A percentile compares a stretch with the other conserved stretches of the same genome.
Evolutionary conservation across 495 filamentous ascomycete genomes (phyloP).

Genomic region (Pseudomonodictys pantanalensis): DNA sequence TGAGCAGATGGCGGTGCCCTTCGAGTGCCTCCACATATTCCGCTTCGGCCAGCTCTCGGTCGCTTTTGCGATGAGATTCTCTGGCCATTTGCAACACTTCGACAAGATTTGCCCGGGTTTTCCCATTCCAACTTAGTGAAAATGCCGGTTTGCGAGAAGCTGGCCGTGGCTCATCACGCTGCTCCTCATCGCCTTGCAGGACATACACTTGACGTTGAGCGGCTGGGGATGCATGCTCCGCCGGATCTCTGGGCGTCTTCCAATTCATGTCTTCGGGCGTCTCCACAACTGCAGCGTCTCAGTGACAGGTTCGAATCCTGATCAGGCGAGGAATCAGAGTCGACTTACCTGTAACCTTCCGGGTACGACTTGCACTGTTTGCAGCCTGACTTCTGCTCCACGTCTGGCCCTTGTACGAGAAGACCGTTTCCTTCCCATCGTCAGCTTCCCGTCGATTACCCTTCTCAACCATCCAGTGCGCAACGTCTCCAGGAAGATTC

Average conservation of each 20-base stretch:
- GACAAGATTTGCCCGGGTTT: neutral
- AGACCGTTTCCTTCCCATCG: neutral
- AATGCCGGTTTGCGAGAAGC: neutral
- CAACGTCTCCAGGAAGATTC: neutral
- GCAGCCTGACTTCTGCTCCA: neutral
- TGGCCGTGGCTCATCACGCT: neutral
- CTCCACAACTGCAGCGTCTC: neutral
- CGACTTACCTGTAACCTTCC: neutral
- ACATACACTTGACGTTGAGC: neutral
- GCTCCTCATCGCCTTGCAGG: neutral
- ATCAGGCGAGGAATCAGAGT: neutral
- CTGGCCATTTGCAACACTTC: neutral
- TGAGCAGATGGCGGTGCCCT: neutral
- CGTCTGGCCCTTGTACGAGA: neutral
- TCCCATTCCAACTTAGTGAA: neutral
- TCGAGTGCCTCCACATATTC: neutral
- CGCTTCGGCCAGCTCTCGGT: neutral
- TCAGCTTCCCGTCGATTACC: neutral
- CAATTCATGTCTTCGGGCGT: neutral
- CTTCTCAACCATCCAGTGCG: slow-evolving; percentile 2
- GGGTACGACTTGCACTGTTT: neutral
- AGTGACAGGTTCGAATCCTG: neutral
- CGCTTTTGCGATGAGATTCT: neutral
- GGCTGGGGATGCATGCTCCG: neutral
- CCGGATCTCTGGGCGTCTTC: neutral